Evolutionary conservation across 2,329 filamentous ascomycete genomes (phyloP).

Genomic region (Verticillium zaregamsianum): DNA sequence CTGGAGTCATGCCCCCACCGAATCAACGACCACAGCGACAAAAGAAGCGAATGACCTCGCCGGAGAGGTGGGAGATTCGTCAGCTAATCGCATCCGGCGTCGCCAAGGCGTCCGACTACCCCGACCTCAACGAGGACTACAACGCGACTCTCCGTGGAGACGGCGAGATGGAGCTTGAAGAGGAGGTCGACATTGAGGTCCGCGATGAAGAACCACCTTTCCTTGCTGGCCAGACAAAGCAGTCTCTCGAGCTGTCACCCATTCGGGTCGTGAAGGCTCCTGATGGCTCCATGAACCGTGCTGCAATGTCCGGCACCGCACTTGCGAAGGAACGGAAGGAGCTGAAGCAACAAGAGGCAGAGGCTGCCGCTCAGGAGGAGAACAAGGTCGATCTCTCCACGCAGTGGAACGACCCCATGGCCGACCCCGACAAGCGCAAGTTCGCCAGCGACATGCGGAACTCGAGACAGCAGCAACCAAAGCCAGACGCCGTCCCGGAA

Average conservation of each 20-base stretch:
- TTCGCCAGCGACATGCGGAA: conserved; percentile 85
- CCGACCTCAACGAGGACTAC: conserved; percentile 91
- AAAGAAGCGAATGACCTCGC: conserved; percentile 92
- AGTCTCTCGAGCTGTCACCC: conserved; percentile 88
- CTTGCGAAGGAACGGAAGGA: conserved; percentile 89
- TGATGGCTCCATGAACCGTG: conserved; percentile 94
- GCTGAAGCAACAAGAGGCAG: conserved; percentile 79
- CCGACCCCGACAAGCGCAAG: conserved; percentile 74
- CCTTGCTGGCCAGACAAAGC: conserved; percentile 91
- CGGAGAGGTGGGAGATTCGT: conserved; percentile 95
- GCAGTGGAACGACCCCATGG: conserved; percentile 98
- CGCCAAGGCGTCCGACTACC: conserved; percentile 87
- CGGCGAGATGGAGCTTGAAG: conserved; percentile 84
- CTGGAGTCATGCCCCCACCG: conserved; percentile 33
- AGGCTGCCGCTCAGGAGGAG: conserved; percentile 69
- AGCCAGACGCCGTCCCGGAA: conserved; percentile 72
- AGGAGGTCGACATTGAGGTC: conserved; percentile 96
- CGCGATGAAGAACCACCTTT: conserved; percentile 96
- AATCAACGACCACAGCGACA: conserved; percentile 48
- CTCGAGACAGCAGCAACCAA: conserved; percentile 52
- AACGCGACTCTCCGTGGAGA: conserved; percentile 83
- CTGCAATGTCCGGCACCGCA: conserved; percentile 88
- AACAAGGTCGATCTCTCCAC: conserved; percentile 78
- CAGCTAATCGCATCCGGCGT: conserved; percentile 95
- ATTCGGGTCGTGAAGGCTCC: conserved; percentile 97